Evolutionary conservation across 768 basidiomycete genomes (phyloP).

Genomic region (Mycena haematopus): DNA sequence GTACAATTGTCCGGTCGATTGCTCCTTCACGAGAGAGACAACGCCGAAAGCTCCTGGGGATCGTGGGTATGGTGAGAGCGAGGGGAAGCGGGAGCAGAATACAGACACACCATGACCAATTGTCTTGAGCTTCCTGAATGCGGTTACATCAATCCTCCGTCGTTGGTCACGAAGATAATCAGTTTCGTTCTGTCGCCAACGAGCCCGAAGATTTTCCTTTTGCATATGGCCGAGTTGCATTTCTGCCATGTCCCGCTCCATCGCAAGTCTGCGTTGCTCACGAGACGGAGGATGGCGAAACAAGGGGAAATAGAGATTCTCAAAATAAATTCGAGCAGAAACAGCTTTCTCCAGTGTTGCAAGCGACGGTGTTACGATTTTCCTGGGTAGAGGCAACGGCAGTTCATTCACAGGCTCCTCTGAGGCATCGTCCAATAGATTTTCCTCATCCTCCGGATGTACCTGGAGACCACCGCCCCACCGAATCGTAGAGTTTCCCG

Average conservation of each 20-base stretch:
- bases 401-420: slow-evolving; percentile 36
- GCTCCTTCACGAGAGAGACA: slow-evolving; percentile 89
- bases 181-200: slow-evolving; percentile 89
- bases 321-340: slow-evolving; percentile 92
- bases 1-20: slow-evolving; percentile 77
- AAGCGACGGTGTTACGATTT: slow-evolving; percentile 82
- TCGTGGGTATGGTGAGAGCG: slow-evolving; percentile 30
- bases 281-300: slow-evolving; percentile 86
- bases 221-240: slow-evolving; percentile 75
- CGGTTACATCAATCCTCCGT: slow-evolving; percentile 81
- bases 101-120: slow-evolving; percentile 83
- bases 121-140: slow-evolving; percentile 89
- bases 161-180: slow-evolving; percentile 87
- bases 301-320: slow-evolving; percentile 86
- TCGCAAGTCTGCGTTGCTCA: slow-evolving; percentile 82
- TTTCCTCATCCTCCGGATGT: slow-evolving; percentile 72
- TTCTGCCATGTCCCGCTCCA: slow-evolving; percentile 85
- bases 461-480: slow-evolving; percentile 66
- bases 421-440: slow-evolving; percentile 41
- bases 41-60: slow-evolving; percentile 90
- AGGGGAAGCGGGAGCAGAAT: slow-evolving; percentile 15
- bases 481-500: slow-evolving; percentile 65
- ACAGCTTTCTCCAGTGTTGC: slow-evolving; percentile 93
- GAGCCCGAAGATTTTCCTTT: slow-evolving; percentile 72
- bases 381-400: slow-evolving; percentile 47